Evolutionary conservation across 768 basidiomycete species (phyloP).

Genomic region (Galerina sulciceps): DNA sequence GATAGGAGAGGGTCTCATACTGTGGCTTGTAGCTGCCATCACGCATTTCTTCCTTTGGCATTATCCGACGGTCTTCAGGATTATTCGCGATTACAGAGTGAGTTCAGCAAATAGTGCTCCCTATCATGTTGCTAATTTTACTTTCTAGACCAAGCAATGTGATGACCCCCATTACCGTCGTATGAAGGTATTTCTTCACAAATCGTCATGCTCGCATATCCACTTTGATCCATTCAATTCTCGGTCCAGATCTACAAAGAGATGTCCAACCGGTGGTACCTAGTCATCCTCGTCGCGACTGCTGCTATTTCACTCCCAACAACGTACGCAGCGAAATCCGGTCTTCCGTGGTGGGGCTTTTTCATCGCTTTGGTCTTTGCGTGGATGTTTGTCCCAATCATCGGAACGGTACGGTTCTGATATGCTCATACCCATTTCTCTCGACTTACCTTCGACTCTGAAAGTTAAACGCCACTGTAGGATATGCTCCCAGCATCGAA

Average conservation of each 20-base stretch:
- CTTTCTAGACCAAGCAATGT: conserved; percentile 38
- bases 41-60: conserved; percentile 56
- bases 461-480: conserved; percentile 7
- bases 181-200: conserved; percentile 31
- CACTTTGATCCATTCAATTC: neutral
- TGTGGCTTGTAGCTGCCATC: conserved; percentile 37
- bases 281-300: conserved; percentile 32
- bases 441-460: neutral
- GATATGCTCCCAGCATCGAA: conserved; percentile 17
- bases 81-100: conserved; percentile 34
- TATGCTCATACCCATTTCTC: neutral
- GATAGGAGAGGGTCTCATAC: too few relatives aligned
- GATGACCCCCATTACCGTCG: conserved; percentile 40
- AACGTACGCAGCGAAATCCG: conserved; percentile 37
- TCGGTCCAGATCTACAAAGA: conserved; percentile 34
- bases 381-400: conserved; percentile 46
- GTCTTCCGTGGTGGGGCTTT: conserved; percentile 41
- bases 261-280: conserved; percentile 40
- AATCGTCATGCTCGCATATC: neutral
- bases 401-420: conserved; percentile 42
- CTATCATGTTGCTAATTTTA: conserved; percentile 17
- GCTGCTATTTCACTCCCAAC: conserved; percentile 36
- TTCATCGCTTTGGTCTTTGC: conserved; percentile 50
- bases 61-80: conserved; percentile 36
- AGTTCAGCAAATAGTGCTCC: neutral